Evolutionary conservation across 441 rosid species (phyloP).

Genomic region (Croton laevigatus): DNA sequence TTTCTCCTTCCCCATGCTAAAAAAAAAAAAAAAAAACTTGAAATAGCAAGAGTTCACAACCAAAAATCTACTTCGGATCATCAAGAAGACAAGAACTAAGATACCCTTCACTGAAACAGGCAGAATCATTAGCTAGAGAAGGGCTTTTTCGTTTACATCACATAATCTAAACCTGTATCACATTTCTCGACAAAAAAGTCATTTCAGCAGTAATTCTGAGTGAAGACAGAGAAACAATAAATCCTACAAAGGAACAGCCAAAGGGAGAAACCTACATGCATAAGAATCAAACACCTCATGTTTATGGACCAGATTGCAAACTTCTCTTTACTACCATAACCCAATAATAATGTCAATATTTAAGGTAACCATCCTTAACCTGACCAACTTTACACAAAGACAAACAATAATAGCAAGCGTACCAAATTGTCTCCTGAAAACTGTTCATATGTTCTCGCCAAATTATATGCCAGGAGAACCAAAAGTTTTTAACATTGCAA

Average conservation of each 20-base stretch:
- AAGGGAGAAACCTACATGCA: neutral
- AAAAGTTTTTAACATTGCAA: neutral
- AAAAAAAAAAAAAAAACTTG: neutral
- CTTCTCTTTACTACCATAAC: neutral
- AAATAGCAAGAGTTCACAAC: constrained; percentile 1
- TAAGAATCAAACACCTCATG: neutral
- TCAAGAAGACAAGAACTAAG: neutral
- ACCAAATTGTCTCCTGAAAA: neutral
- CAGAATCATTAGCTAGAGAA: neutral
- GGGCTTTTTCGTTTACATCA: neutral
- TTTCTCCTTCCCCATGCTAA: too few relatives aligned
- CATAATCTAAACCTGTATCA: neutral
- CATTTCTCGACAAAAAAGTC: neutral
- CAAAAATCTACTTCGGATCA: neutral
- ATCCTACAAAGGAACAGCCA: neutral
- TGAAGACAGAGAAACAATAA: neutral
- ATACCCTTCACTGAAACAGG: neutral
- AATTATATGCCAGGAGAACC: neutral
- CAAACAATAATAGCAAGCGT: neutral
- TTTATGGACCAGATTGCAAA: neutral
- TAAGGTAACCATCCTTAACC: neutral
- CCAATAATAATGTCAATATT: neutral
- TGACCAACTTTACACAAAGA: neutral
- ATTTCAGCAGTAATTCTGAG: too few relatives aligned
- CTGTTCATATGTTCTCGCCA: neutral